Evolutionary conservation across 2,329 filamentous ascomycete genomes (phyloP), one percentile per base, ranked within the genome.

Genomic region (Aureobasidium sp.): DNA sequence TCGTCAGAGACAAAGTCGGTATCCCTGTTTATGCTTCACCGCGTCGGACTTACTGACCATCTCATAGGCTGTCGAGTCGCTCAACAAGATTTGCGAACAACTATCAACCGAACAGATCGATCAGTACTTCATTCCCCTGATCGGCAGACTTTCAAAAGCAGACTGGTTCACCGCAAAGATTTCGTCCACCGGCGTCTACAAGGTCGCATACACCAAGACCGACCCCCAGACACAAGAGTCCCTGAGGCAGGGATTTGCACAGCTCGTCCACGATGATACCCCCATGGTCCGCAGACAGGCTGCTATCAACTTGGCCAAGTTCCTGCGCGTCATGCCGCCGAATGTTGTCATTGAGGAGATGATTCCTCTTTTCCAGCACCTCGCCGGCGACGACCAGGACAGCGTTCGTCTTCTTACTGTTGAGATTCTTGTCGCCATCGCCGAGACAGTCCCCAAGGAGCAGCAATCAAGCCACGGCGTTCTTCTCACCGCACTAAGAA

Each of bases 91-190:
- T 76, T 97, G 94, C 83, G 86, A 87, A 73, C 86, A 96, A 74
- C 84, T 99, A 61, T 96, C 91, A 55, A 81, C 91, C 69, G 84
- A 91, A 76, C 94, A 99, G 80, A 88, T 97, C 73, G 94, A 99
- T 81, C 90, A 97, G 71, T 90, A 92, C 78, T 97, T 97, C 79
- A 93, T 99, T 69, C 94, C 94, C 65, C 87, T 99, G 72, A 92
- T 92, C 63, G 85, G 96, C 72, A 91, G 94, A 73, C 89, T 99
- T 65, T 95, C 94, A 67, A 99, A 97, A 83, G 94, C 94, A 77
- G 94, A 99, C 79, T 99, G 94, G 94, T 99, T 99, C 77, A 99
- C 94, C 62, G 97, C 94, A 67, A 99, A 97, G 80, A 94, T 99
- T 67, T 99, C 94, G 36, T 94, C 93, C 65, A 96, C 93, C 67